Base-by-base conservation (phyloP, 2,329 filamentous ascomycete species). In the Chrysoporthe austroafricana region DNA sequence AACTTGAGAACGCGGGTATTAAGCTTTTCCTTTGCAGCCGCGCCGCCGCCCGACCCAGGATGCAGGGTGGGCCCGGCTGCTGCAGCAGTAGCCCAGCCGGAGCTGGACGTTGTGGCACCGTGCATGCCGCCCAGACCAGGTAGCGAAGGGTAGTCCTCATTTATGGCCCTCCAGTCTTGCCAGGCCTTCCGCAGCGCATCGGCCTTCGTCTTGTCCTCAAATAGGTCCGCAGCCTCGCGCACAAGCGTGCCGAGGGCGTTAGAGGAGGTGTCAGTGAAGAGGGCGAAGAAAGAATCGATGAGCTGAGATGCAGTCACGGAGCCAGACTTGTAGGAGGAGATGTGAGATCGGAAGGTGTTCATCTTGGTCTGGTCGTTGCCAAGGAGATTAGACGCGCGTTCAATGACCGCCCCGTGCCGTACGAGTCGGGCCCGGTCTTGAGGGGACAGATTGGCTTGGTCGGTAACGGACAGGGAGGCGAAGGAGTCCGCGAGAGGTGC, bases 161-260 rank as follows among this genome's bases (percentile, higher is more conserved):
- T 96, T 79, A 97, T 96, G 48, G 94, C 94, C 59, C 93, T 92
- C 93, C 95, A 97, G 79, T 97, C 92, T 73, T 93, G 93, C 94
- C 95, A 97, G 1, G 94, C 93, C 73, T 91, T 91, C 36, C 94
- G 86, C 3, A 99, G 81, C 0, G 83, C 84, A 63, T 91, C 89
- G 1, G 88, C 88, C 76, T 97, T 97, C 21, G 78, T 76, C 62
- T 90, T 85, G 72, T 96, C 91, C 73, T 99, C 95, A 73, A 96
- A 98, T 13, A 99, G 88, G 63, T 98, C 95, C 5, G 95, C 92
- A 3, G 97, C 86, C 76, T 99, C 96, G 70, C 95, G 92, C 70
- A 98, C 87, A 0, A 99, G 85, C 36, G 94, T 97, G 16, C 94
- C 94, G 0, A 99, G 83, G 39, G 96, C 91, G 16, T 88, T 87